A percentile compares a stretch with the other conserved stretches of the same genome.
These are phyloP conservation scores for Hypoxylon sp. DNA, from an alignment of 2,329 filamentous ascomycete species.

Conservation along the genomic window DNA sequence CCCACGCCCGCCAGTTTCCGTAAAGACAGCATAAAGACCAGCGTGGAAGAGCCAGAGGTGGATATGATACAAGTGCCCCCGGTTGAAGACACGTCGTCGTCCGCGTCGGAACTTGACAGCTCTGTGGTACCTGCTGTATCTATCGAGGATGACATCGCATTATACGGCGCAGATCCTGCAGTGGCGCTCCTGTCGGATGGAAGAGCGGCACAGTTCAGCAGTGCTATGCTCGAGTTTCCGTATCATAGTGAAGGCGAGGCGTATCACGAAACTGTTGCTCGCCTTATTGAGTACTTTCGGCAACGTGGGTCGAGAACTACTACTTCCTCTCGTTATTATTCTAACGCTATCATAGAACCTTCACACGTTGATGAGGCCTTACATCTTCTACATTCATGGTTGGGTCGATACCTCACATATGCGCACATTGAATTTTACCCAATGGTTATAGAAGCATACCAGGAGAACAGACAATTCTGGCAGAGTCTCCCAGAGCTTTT, in stretches of 20 bases:
- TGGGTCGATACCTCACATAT: constrained; percentile 61
- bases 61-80: constrained; percentile 52
- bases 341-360: constrained; percentile 55
- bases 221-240: constrained; percentile 48
- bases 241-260: constrained; percentile 48
- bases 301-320: constrained; percentile 44
- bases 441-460: constrained; percentile 58
- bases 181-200: constrained; percentile 35
- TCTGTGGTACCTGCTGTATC: constrained; percentile 60
- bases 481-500: constrained; percentile 64
- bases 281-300: constrained; percentile 48
- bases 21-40: constrained; percentile 56
- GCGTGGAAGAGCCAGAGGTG: constrained; percentile 61
- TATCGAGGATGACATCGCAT: constrained; percentile 52
- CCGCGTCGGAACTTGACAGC: constrained; percentile 57
- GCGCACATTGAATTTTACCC: constrained; percentile 53
- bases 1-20: constrained; percentile 50
- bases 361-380: constrained; percentile 60
- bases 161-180: constrained; percentile 53
- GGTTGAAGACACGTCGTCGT: constrained; percentile 51
- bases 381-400: constrained; percentile 62
- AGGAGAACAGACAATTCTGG: constrained; percentile 65
- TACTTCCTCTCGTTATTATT: constrained; percentile 40
- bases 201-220: constrained; percentile 37
- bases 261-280: constrained; percentile 47